phyloP scores from a whole-genome alignment of 768 basidiomycete species.

The Leccinum aurantiacum region DNA sequence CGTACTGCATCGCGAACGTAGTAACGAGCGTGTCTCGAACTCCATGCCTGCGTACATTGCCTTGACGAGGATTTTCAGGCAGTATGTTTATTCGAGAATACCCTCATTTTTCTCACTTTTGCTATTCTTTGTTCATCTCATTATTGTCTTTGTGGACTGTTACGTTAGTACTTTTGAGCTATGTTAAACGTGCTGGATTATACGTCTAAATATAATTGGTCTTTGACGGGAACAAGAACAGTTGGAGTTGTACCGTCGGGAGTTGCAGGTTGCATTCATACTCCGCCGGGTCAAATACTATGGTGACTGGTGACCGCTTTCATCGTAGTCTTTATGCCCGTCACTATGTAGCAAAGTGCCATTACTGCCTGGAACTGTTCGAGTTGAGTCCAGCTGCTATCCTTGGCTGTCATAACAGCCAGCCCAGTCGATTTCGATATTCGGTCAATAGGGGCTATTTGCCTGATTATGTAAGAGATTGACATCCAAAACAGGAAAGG shows the following conservation, averaged over 20 bases:
- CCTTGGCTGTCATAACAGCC: too few species aligned
- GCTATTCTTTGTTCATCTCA: constrained; percentile 3
- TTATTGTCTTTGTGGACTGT: constrained; percentile 13
- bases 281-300: too few species aligned
- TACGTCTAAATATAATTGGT: constrained; percentile 16
- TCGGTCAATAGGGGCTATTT: not conserved
- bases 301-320: too few species aligned
- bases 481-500: not conserved
- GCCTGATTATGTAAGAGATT: not conserved
- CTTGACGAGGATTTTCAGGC: constrained; percentile 28
- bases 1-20: constrained; percentile 49
- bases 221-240: not conserved
- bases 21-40: constrained; percentile 66
- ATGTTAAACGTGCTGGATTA: constrained; percentile 9
- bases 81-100: constrained; percentile 16
- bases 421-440: not conserved
- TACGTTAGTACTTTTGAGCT: constrained; percentile 1
- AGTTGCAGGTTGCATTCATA: not conserved
- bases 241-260: not conserved
- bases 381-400: too few species aligned
- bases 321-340: too few species aligned
- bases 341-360: too few species aligned
- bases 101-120: not conserved
- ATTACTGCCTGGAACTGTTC: too few species aligned
- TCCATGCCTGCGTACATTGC: constrained; percentile 28